Percentiles rank a stretch among this genome's conserved stretches.
These are phyloP conservation scores for Arthrobotrys iridis DNA, from an alignment of 2,329 filamentous ascomycete genomes.

Conservation along the genomic window DNA sequence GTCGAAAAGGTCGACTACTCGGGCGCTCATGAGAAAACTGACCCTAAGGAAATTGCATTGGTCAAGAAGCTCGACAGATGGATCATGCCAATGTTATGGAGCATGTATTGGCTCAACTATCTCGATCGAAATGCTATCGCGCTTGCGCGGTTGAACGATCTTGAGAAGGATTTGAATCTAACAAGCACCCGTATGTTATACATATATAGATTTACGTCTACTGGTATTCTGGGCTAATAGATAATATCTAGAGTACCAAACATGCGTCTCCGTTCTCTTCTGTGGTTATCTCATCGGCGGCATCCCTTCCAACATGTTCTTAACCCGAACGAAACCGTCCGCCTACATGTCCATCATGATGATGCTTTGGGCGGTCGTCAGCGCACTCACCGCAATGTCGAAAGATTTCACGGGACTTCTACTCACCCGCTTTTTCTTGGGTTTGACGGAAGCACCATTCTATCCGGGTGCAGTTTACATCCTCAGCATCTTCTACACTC, in stretches of 20 bases:
- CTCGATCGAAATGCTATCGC: slow-evolving; percentile 66
- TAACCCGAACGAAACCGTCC: slow-evolving; percentile 60
- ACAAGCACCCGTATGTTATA: slow-evolving; percentile 59
- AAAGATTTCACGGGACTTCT: slow-evolving; percentile 64
- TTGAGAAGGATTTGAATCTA: slow-evolving; percentile 64
- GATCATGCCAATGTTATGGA: slow-evolving; percentile 62
- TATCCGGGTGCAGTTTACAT: slow-evolving; percentile 72
- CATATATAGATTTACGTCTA: neutral
- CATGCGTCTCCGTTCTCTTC: slow-evolving; percentile 63
- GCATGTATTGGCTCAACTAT: slow-evolving; percentile 65
- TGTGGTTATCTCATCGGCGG: slow-evolving; percentile 58
- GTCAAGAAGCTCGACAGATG: slow-evolving; percentile 61
- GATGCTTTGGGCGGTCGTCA: slow-evolving; percentile 63
- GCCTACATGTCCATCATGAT: slow-evolving; percentile 59
- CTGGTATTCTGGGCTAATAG: neutral
- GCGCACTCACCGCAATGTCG: slow-evolving; percentile 62
- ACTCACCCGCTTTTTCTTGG: slow-evolving; percentile 63
- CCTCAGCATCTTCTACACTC: slow-evolving; percentile 74
- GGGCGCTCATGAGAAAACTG: slow-evolving; percentile 62
- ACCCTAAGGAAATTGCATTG: slow-evolving; percentile 61
- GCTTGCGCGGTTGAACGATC: slow-evolving; percentile 62
- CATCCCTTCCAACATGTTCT: slow-evolving; percentile 61
- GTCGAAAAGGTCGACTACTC: slow-evolving; percentile 60
- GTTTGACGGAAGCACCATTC: slow-evolving; percentile 65
- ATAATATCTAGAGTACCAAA: slow-evolving; percentile 61